A percentile compares a stretch with the other conserved stretches of the same genome.
These are phyloP conservation scores for Fereydounia khargensis DNA, from an alignment of 1,284 basidiomycete species.

Conservation along the genomic window DNA sequence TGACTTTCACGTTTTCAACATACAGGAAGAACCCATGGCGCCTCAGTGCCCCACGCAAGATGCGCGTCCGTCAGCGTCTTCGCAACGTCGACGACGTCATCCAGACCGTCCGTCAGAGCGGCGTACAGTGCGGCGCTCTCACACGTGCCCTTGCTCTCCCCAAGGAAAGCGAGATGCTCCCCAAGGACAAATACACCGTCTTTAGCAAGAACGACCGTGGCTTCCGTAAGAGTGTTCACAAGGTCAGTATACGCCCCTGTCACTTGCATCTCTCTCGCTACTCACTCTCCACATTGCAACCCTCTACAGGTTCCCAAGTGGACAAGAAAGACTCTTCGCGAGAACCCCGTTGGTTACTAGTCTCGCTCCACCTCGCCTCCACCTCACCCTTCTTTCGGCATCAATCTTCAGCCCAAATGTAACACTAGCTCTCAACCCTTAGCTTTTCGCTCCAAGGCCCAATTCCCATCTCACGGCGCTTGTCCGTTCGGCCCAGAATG, in stretches of 20 bases:
- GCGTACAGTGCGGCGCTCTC: conserved; percentile 72
- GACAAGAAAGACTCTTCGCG: conserved; percentile 33
- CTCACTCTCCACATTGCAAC: conserved; percentile 53
- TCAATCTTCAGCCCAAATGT: no score
- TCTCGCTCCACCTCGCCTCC: no score
- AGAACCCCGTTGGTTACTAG: conserved; percentile 32
- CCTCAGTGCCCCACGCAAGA: conserved; percentile 83
- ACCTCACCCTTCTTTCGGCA: not conserved
- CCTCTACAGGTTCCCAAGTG: conserved; percentile 41
- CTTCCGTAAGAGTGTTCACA: conserved; percentile 92
- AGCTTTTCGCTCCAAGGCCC: no score
- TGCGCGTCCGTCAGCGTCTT: conserved; percentile 80
- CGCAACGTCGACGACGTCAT: conserved; percentile 92
- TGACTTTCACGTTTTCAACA: conserved; percentile 1
- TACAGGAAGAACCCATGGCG: conserved; percentile 92
- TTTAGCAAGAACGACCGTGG: conserved; percentile 66
- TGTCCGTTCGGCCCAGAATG: no score
- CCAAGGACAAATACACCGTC: conserved; percentile 91
- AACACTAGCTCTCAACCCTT: conserved; percentile 7
- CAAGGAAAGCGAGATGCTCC: conserved; percentile 80
- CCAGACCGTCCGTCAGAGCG: conserved; percentile 75
- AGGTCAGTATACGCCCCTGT: conserved; percentile 62
- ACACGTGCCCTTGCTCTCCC: conserved; percentile 75
- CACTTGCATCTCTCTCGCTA: not conserved
- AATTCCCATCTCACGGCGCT: no score